These are phyloP conservation scores for Urochloa ruziziensis DNA, from an alignment of 176 grass and related monocot species.

Conservation along the genomic window DNA sequence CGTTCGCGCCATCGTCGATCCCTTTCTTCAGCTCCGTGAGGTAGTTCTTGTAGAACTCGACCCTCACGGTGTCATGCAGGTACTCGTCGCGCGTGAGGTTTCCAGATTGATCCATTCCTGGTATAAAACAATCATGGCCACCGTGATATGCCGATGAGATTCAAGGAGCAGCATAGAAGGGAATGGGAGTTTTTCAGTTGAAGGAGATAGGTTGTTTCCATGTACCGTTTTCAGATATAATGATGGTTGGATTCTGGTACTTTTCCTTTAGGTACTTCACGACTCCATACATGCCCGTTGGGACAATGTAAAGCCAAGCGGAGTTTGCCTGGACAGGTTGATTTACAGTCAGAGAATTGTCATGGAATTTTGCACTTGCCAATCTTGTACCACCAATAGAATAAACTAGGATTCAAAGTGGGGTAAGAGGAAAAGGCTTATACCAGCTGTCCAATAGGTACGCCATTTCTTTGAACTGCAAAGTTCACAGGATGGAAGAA, in stretches of 20 bases:
- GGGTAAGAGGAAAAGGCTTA: background rate
- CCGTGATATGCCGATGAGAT: too few species aligned
- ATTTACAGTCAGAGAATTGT: background rate
- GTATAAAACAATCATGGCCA: background rate
- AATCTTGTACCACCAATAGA: background rate
- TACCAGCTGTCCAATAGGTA: conserved; percentile 78
- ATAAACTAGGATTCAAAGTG: conserved; percentile 21
- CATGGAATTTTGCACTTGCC: background rate
- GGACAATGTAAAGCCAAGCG: conserved; percentile 89
- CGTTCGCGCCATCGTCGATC: conserved; percentile 63
- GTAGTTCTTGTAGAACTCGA: conserved; percentile 66
- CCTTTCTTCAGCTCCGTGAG: conserved; percentile 62
- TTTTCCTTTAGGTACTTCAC: conserved; percentile 79
- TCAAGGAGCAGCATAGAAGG: background rate
- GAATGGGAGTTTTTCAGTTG: background rate
- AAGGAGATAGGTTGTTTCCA: background rate
- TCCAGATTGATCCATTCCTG: conserved; percentile 72
- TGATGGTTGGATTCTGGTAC: conserved; percentile 67
- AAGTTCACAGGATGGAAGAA: background rate
- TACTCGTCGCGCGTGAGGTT: conserved; percentile 43
- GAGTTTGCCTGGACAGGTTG: conserved; percentile 57
- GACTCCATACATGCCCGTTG: conserved; percentile 71
- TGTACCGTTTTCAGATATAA: conserved; percentile 90
- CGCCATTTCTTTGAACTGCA: conserved; percentile 67
- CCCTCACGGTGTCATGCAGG: conserved; percentile 38